These are phyloP conservation scores for Monosporascus cannonballus DNA, from an alignment of 2,329 filamentous ascomycete genomes.

Conservation along the genomic window DNA sequence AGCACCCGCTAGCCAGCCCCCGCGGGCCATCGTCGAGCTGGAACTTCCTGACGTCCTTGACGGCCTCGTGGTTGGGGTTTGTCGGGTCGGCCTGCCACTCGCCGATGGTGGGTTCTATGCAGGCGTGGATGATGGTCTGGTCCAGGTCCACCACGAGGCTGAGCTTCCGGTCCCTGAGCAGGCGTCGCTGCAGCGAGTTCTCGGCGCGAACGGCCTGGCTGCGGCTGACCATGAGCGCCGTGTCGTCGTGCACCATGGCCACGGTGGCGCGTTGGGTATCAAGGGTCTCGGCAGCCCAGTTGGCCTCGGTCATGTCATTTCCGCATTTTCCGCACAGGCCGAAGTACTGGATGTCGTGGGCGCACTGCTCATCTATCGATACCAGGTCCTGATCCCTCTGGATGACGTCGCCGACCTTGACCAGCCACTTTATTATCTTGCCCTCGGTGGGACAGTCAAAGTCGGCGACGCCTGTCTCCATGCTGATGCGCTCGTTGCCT, in stretches of 20 bases:
- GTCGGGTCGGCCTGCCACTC: conserved; percentile 88
- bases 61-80: conserved; percentile 85
- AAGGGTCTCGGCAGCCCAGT: conserved; percentile 72
- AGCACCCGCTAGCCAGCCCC: conserved; percentile 65
- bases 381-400: conserved; percentile 53
- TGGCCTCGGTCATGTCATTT: conserved; percentile 89
- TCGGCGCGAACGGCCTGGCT: conserved; percentile 76
- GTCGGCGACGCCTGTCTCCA: conserved; percentile 64
- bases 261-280: conserved; percentile 85
- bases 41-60: conserved; percentile 84
- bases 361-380: conserved; percentile 84
- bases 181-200: conserved; percentile 75
- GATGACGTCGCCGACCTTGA: conserved; percentile 62
- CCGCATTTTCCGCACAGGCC: conserved; percentile 90
- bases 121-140: conserved; percentile 97
- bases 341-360: conserved; percentile 84
- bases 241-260: conserved; percentile 92
- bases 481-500: conserved; percentile 56
- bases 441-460: conserved; percentile 85
- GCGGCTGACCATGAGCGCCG: conserved; percentile 76
- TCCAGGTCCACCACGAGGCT: conserved; percentile 95
- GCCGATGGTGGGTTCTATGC: conserved; percentile 90
- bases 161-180: conserved; percentile 76
- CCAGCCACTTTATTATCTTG: conserved; percentile 68
- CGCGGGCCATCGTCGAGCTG: conserved; percentile 83